Evolutionary conservation across 306 rosid species (phyloP), one percentile per base, ranked within the genome.

Genomic region (Comarum palustre): DNA sequence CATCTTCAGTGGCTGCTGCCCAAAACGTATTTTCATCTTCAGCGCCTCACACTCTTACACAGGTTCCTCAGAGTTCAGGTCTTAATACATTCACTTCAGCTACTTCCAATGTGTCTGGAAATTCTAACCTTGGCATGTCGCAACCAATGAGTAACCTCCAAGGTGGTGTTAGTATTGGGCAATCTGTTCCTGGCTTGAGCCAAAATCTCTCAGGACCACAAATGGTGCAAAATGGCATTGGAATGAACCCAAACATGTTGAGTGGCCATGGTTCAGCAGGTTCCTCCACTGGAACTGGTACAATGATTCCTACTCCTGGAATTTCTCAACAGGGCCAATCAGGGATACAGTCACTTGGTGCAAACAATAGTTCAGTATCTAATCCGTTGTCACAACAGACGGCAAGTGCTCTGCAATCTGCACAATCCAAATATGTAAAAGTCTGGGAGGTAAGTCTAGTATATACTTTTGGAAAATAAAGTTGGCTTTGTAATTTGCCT

Each of bases 281-380:
- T 81, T 85, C 84, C 70, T 82, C 97, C 73, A 90, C 99, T 83
- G 99, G 99, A 60, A 83, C 82, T 62, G 88, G 93, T 32, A 87
- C 96, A 14, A 91, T 95, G 99, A 91, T 91, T 76, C 99, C 99
- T 48, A 95, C 97, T 74, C 97, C 97, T 19, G 97, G 99, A 83
- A 91, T 91, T 85, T 66, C 96, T 79, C 97, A 94, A 82, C 95
- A 85, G 76, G 92, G 70, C 68, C 97, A 84, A 78, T 74, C 92
- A 70, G 88, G 88, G 75, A 82, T 88, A 85, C 99, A 82, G 47
- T 48, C 96, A 25, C 87, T 88, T 77, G 85, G 86, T 12, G 82
- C 74, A 80, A 88, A 72, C 85, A 86, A 83, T 83, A 86, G 83
- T 79, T 66, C 88, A 32, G 90, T 90, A 64, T 79, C 91, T 69